Evolutionary conservation across 805 yeast species (phyloP).

Genomic region (Cyberlindnera maritima): DNA sequence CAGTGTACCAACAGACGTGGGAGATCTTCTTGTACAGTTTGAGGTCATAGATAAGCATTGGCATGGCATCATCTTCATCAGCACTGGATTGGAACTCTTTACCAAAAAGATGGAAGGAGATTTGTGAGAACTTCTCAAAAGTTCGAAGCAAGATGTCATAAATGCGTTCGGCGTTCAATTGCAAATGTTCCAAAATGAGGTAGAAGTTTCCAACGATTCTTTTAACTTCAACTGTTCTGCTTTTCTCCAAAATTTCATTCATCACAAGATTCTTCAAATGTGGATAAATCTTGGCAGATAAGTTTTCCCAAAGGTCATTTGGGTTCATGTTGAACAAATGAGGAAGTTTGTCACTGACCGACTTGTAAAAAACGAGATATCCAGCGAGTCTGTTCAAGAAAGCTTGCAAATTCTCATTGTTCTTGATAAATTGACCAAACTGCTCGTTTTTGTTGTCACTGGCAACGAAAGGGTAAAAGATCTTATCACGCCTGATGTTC

Average conservation of each 20-base stretch:
- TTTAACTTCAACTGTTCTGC: slow-evolving; percentile 44
- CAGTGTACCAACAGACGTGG: slow-evolving; percentile 66
- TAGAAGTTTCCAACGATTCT: slow-evolving; percentile 61
- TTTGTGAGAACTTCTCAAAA: slow-evolving; percentile 59
- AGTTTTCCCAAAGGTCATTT: slow-evolving; percentile 73
- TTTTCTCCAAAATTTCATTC: slow-evolving; percentile 38
- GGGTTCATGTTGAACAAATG: slow-evolving; percentile 51
- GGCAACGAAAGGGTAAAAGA: slow-evolving; percentile 62
- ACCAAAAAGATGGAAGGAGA: slow-evolving; percentile 53
- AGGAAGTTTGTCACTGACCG: slow-evolving; percentile 62
- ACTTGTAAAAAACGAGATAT: slow-evolving; percentile 72
- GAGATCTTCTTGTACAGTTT: slow-evolving; percentile 62
- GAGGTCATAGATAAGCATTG: slow-evolving; percentile 63
- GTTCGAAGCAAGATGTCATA: slow-evolving; percentile 58
- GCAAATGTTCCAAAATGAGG: slow-evolving; percentile 74
- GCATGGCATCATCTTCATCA: slow-evolving; percentile 85
- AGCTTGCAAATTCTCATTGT: slow-evolving; percentile 44
- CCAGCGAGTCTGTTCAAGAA: slow-evolving; percentile 67
- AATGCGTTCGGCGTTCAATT: slow-evolving; percentile 55
- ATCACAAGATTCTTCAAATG: slow-evolving; percentile 48
- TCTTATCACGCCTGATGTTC: slow-evolving; percentile 62
- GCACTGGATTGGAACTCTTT: slow-evolving; percentile 60
- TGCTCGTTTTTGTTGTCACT: slow-evolving; percentile 36
- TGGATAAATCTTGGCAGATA: slow-evolving; percentile 57
- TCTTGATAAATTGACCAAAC: slow-evolving; percentile 28